Percentiles rank a stretch among this genome's conserved stretches.
Evolutionary conservation across 352 stramenopile species (phyloP).

Genomic region (Pythium sp.): DNA sequence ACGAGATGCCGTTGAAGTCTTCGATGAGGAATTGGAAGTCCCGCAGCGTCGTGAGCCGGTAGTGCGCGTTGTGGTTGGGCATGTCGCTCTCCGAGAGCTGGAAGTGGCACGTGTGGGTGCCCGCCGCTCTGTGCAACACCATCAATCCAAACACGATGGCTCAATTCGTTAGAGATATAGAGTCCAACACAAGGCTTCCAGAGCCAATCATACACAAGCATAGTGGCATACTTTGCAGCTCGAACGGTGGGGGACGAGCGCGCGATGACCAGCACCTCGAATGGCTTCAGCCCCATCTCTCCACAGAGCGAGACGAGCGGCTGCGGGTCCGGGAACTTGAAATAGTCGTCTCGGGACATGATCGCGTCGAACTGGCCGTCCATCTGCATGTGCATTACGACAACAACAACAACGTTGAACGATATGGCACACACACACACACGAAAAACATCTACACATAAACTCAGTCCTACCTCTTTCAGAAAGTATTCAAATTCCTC

Average conservation of each 20-base stretch:
- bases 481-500: slow-evolving; percentile 64
- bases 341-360: slow-evolving; percentile 38
- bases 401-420: background rate
- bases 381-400: slow-evolving; percentile 36
- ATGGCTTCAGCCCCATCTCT: slow-evolving; percentile 43
- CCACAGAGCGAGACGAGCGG: slow-evolving; percentile 51
- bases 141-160: background rate
- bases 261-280: slow-evolving; percentile 55
- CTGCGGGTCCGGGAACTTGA: slow-evolving; percentile 45
- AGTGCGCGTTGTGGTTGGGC: slow-evolving; percentile 74
- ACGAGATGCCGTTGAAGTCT: slow-evolving; percentile 77
- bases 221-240: slow-evolving; percentile 59
- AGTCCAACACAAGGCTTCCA: no score
- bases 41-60: slow-evolving; percentile 51
- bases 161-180: no score
- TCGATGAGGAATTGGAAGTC: slow-evolving; percentile 73
- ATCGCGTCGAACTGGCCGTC: slow-evolving; percentile 61
- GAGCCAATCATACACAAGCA: no score
- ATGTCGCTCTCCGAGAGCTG: slow-evolving; percentile 61
- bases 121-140: slow-evolving; percentile 35
- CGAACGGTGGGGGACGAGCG: slow-evolving; percentile 51
- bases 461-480: slow-evolving; percentile 45
- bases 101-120: slow-evolving; percentile 61
- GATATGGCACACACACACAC: background rate
- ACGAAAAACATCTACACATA: background rate